Conservation (phyloP, 2,329 filamentous ascomycete species). For the Sclerotinia minor region DNA sequence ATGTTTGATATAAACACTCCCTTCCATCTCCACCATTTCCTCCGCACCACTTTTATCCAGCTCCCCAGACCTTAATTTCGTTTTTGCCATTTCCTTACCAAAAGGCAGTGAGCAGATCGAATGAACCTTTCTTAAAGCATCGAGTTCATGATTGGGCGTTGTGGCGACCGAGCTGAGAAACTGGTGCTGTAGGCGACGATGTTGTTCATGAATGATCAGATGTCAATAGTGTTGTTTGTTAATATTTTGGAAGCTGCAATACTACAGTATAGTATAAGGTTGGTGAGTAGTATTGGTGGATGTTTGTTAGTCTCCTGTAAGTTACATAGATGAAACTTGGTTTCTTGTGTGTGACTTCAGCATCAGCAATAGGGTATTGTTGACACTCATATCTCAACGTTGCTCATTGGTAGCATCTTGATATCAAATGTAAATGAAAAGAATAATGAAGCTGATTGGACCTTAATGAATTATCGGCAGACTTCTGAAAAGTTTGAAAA, state of each 20-base stretch:
- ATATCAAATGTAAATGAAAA: background rate
- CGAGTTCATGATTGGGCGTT: slow-evolving; percentile 20
- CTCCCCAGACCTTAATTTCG: background rate
- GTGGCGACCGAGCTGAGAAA: slow-evolving; percentile 28
- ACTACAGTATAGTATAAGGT: slow-evolving; percentile 16
- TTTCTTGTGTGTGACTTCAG: no score
- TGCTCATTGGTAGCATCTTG: background rate
- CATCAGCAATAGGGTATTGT: background rate
- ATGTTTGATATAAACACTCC: background rate
- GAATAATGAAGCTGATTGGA: background rate
- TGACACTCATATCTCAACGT: no score
- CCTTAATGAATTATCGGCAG: no score
- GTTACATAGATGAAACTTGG: background rate
- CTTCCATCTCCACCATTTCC: background rate
- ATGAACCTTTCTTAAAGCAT: slow-evolving; percentile 14
- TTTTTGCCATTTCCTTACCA: background rate
- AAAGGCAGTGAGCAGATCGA: slow-evolving; percentile 10
- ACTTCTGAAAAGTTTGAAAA: background rate
- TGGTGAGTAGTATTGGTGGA: slow-evolving; percentile 10
- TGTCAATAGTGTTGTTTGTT: background rate
- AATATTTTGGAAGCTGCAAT: slow-evolving; percentile 7
- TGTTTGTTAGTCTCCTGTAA: background rate
- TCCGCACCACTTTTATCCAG: background rate
- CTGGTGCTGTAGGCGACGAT: slow-evolving; percentile 24
- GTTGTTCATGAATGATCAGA: slow-evolving; percentile 22